A percentile compares a stretch with the other conserved stretches of the same genome.
phyloP scores from a whole-genome alignment of 2,329 filamentous ascomycete species.

The Fusarium circinatum region DNA sequence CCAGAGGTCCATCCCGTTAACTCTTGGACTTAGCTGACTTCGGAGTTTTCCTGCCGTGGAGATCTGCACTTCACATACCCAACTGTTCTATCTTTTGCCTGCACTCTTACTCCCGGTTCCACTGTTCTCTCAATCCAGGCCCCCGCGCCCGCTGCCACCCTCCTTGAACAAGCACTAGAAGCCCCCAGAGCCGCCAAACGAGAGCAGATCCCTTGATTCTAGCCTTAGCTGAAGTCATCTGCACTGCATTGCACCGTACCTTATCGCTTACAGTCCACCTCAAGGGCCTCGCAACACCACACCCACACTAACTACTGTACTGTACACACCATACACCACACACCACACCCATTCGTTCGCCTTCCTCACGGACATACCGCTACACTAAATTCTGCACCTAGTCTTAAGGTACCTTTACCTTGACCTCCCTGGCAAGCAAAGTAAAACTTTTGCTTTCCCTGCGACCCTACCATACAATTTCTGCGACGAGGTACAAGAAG shows the following conservation, averaged over 20 bases:
- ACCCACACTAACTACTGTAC: neutral
- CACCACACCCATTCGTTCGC: slow-evolving; percentile 28
- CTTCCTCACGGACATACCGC: slow-evolving; percentile 45
- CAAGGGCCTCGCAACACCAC: slow-evolving; percentile 7
- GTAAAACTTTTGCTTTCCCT: slow-evolving; percentile 10
- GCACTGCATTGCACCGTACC: neutral
- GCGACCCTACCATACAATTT: slow-evolving; percentile 26
- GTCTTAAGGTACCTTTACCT: neutral
- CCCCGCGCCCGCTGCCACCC: slow-evolving; percentile 23
- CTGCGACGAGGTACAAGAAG: neutral
- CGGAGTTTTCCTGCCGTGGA: slow-evolving; percentile 29
- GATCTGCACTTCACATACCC: slow-evolving; percentile 29
- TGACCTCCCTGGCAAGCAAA: slow-evolving; percentile 6
- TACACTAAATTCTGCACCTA: slow-evolving; percentile 45
- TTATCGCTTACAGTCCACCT: slow-evolving; percentile 7
- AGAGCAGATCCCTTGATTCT: slow-evolving; percentile 29
- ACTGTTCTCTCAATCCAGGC: slow-evolving; percentile 30
- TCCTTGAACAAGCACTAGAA: slow-evolving; percentile 29
- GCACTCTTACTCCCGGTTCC: slow-evolving; percentile 27
- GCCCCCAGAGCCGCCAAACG: slow-evolving; percentile 24
- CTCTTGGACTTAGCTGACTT: neutral
- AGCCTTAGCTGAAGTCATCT: slow-evolving; percentile 38
- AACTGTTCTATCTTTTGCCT: slow-evolving; percentile 4
- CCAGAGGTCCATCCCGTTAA: slow-evolving; percentile 13
- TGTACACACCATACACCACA: neutral